These are phyloP conservation scores for Podospora pseudopauciseta DNA, from an alignment of 495 filamentous ascomycete genomes.

Conservation along the genomic window DNA sequence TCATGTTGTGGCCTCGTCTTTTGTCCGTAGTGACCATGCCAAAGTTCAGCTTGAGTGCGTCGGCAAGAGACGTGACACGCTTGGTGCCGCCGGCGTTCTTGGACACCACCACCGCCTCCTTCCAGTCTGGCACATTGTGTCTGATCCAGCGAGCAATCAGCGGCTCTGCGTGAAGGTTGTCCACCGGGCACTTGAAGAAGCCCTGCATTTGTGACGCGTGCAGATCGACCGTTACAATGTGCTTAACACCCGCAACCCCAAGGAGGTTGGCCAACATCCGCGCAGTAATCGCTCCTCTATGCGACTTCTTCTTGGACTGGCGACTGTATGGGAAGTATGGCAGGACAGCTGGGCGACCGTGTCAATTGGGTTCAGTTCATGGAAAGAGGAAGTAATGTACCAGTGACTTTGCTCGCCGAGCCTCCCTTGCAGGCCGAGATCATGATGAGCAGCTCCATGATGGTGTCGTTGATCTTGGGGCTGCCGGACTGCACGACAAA, in stretches of 20 bases:
- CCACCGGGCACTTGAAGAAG: constrained; percentile 96
- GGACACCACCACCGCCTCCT: constrained; percentile 89
- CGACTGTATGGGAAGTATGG: constrained; percentile 99
- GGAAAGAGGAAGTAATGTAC: constrained; percentile 48
- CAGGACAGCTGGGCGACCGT: constrained; percentile 68
- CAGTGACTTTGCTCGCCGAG: constrained; percentile 95
- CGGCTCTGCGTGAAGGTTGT: constrained; percentile 95
- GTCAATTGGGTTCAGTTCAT: constrained; percentile 17
- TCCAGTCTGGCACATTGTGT: constrained; percentile 81
- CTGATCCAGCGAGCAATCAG: constrained; percentile 94
- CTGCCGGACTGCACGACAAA: constrained; percentile 98
- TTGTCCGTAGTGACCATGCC: constrained; percentile 94
- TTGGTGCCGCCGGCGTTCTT: constrained; percentile 98
- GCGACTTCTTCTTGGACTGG: constrained; percentile 98
- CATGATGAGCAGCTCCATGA: constrained; percentile 98
- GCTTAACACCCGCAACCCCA: constrained; percentile 87
- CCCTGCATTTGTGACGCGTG: constrained; percentile 98
- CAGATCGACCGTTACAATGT: constrained; percentile 95
- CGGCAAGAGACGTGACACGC: constrained; percentile 91
- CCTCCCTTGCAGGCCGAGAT: constrained; percentile 97
- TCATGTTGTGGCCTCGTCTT: constrained; percentile 62
- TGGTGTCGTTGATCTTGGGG: constrained; percentile 92
- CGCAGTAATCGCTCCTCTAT: constrained; percentile 92
- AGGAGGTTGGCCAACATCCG: constrained; percentile 96
- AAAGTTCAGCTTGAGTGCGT: constrained; percentile 95